A percentile compares a stretch with the other conserved stretches of the same genome.
These are phyloP conservation scores for Sisymbrium altissimum DNA, from an alignment of 345 rosid species.

Conservation along the genomic window DNA sequence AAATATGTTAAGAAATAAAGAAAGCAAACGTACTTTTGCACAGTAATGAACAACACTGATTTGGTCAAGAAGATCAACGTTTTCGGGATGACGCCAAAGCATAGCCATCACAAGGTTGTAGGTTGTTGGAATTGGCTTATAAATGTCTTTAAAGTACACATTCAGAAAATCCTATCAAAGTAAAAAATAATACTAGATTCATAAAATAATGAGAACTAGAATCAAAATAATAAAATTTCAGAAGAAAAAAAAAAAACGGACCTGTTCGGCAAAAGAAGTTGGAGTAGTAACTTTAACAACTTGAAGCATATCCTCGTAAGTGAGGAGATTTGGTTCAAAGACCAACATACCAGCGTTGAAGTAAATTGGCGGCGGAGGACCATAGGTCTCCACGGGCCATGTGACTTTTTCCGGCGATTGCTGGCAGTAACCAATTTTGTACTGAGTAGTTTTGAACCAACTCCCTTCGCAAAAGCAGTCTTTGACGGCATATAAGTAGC, in stretches of 20 bases:
- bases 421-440: background rate
- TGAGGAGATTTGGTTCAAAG: background rate
- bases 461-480: background rate
- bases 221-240: background rate
- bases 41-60: background rate
- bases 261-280: background rate
- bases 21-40: background rate
- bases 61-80: background rate
- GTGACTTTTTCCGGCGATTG: background rate
- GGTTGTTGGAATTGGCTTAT: background rate
- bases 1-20: background rate
- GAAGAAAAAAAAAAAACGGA: background rate
- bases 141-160: background rate
- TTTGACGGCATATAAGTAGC: background rate
- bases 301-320: background rate
- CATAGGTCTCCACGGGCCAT: background rate
- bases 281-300: background rate
- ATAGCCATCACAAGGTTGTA: background rate
- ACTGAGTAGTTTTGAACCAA: background rate
- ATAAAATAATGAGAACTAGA: background rate
- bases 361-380: background rate
- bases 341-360: background rate
- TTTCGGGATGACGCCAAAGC: background rate
- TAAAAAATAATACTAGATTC: background rate
- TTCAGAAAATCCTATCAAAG: background rate